phyloP scores from a whole-genome alignment of 2,329 filamentous ascomycete species.

The Sclerotinia subarctica region DNA sequence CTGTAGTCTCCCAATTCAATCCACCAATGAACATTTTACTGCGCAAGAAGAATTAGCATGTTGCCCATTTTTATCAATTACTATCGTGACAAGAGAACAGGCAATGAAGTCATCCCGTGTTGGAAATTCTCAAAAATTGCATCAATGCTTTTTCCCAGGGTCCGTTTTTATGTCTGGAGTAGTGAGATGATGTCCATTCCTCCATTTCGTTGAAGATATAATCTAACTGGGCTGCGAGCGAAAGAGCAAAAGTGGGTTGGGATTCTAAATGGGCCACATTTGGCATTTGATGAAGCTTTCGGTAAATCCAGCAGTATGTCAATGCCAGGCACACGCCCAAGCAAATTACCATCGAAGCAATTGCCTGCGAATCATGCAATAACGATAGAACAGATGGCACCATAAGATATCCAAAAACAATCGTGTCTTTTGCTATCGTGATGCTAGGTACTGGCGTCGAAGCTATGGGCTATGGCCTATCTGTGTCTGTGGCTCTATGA shows the following conservation, averaged over 20 bases:
- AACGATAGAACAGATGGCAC: constrained; percentile 38
- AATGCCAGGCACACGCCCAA: constrained; percentile 17
- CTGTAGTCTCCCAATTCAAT: constrained; percentile 97
- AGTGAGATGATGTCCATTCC: constrained; percentile 3
- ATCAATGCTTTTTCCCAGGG: constrained; percentile 3
- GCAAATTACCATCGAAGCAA: constrained; percentile 17
- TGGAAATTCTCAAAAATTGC: not conserved
- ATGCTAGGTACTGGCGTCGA: constrained; percentile 67
- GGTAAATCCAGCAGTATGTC: constrained; percentile 3
- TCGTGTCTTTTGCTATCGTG: constrained; percentile 68
- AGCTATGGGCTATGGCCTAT: constrained; percentile 51
- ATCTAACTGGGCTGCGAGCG: constrained; percentile 16
- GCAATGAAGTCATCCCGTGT: constrained; percentile 15
- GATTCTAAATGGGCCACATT: constrained; percentile 7
- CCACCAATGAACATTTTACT: constrained; percentile 99
- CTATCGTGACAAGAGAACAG: constrained; percentile 15
- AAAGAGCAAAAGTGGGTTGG: constrained; percentile 13
- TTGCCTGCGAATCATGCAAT: constrained; percentile 29
- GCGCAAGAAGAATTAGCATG: constrained; percentile 38
- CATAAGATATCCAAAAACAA: constrained; percentile 41
- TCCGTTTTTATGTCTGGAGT: not conserved
- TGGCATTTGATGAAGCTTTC: constrained; percentile 14
- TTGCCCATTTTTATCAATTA: constrained; percentile 17
- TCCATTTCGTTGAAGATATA: not conserved
- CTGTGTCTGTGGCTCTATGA: constrained; percentile 56